Evolutionary conservation across 78 protist genomes (phyloP), one percentile per base, ranked within the genome.

Genomic region (Blattamonas nauphoetae): DNA sequence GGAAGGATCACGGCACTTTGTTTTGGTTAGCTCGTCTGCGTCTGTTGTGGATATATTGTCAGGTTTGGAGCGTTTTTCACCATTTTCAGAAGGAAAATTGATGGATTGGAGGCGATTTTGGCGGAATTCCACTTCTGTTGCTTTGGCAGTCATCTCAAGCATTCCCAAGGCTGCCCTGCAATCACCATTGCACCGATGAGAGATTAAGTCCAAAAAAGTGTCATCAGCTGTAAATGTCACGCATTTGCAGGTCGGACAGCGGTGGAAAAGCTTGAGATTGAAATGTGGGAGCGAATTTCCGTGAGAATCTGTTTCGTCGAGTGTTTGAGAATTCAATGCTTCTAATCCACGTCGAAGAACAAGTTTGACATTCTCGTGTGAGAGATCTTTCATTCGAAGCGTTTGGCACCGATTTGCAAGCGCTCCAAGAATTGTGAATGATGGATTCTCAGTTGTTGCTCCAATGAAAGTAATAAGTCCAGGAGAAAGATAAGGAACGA

Each of bases 361-460:
- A 1, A 2, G 1, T 5, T 1, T 6, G 43, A 86, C 34, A 21
- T 55, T 33, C n/a, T 55, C 32, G 21, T 1, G 3, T 1, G 84
- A 35, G 2, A 63, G 4, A 63, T 63, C 41, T 1, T 86, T 21
- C 34, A 86, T 41, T 34, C 34, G 41, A 1, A 55, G 5, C 1
- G 55, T 41, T 38, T 45, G 1, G 2, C 78, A 29, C 45, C 81
- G 78, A 2, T 41, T 29, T 6, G 55, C 33, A 4, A 86, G 45
- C 32, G 84, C 81, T 2, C 35, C 34, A 34, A 63, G 45, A 36
- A 87, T 33, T 1, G 44, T n/a, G 2, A 87, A 78, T 2, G 85
- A 78, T 1, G 89, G 89, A 79, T 87, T 87, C 4, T 87, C 89
- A 32, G 89, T 87, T 2, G 89, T 87, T 1, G 89, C 89, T n/a